Evolutionary conservation across 2,329 filamentous ascomycete species (phyloP), one percentile per base, ranked within the genome.

Genomic region (Pseudophaeomoniella oleicola): DNA sequence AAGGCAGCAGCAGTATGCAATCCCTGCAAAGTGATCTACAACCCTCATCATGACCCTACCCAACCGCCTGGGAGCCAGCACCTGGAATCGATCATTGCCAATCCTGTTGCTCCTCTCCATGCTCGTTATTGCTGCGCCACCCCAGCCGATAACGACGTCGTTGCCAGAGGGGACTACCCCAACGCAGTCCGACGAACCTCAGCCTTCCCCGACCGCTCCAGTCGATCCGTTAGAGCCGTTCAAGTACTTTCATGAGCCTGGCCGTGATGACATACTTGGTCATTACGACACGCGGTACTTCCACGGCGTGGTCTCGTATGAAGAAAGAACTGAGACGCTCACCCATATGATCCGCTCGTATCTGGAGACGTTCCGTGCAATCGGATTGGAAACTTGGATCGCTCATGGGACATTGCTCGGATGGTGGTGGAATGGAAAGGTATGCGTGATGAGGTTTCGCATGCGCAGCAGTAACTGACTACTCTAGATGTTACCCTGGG

Each of bases 391-490:
- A 58, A 88, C 84, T 0, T 90, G 84, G 84, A 74, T 92, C 40
- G 83, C 84, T 29, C 84, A 92, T 55, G 84, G 84, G 34, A 86
- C 83, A 3, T 60, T 90, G 35, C 63, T 92, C 15, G 84, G 83
- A 10, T 92, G 84, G 84, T 90, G 81, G 81, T 92, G 84, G 84
- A 88, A 85, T 53, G 65, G 65, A 38, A 64, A 65, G 58, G 68
- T 71, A 54, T n/a, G 42, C 34, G 13, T 18, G 35, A 45, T 46
- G 40, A 46, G 35, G 38, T 47, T 4, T 45, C 9, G 19, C 47
- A 19, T 50, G 42, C 46, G 42, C 43, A 38, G 37, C 37, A 14
- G 19, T 19, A 14, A 9, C 15, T 29, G 22, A 33, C 15, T 19
- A 16, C 14, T 18, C 19, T 60, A 74, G 58, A 75, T 83, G 51